Evolutionary conservation across 768 basidiomycete genomes (phyloP), one percentile per base, ranked within the genome.

Genomic region (Lepiota subincarnata): DNA sequence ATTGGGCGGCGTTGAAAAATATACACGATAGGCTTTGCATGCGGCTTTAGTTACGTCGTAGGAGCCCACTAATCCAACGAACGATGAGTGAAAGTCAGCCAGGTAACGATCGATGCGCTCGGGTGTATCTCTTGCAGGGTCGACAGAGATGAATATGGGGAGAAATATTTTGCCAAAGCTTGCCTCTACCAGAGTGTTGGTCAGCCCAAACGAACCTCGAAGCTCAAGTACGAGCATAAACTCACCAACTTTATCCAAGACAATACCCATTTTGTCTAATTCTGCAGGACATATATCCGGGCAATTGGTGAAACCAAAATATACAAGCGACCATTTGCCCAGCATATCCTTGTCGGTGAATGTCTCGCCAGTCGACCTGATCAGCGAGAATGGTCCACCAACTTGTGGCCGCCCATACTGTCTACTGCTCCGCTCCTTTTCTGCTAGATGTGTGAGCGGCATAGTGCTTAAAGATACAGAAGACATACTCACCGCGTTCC

Each of bases 291-390:
- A 99, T 50, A 99, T 98, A 69, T 99, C 97, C 5, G 97, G 96
- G 70, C 97, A 99, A 69, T 99, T 96, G 26, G 96, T 95, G 75
- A 98, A 99, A n/a, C 97, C 97, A 70, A 99, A 99, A 73, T 98
- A 92, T 42, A 91, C 79, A 55, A 92, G 71, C n/a, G 79, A 88
- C 92, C 92, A 98, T 72, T 90, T 89, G 34, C 94, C 95, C 20
- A 88, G 68, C 42, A 98, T 73, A 63, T 96, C 81, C 50, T 88
- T 71, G 41, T 98, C 87, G 1, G 92, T 88, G 70, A 93, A 98
- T 0, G 80, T 68, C 50, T 78, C 71, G 52, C 83, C 84, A 7
- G 82, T 71, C 43, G 87, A 84, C 6, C 83, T 81, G 4, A 75
- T 80, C 45, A 98, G 75, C 3, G 72, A 69, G 76, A 99, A 98